Percentiles rank a stretch among this genome's conserved stretches.
phyloP scores from a whole-genome alignment of 2,329 filamentous ascomycete genomes.

The Colletotrichum sp. region DNA sequence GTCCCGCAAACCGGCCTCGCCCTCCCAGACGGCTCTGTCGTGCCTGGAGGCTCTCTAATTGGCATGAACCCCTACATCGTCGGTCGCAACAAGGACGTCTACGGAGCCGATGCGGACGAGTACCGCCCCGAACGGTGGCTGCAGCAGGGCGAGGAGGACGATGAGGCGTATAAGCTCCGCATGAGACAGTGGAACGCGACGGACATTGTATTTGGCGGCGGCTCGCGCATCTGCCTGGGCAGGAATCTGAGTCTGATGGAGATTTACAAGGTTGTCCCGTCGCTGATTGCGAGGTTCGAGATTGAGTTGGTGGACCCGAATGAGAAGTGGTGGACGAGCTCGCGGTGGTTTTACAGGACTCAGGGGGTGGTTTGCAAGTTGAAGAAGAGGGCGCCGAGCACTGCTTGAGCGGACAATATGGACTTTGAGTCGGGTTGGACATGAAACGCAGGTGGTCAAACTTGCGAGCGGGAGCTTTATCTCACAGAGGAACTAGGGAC shows the following conservation, averaged over 20 bases:
- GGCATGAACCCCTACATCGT: conserved; percentile 47
- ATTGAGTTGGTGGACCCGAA: conserved; percentile 33
- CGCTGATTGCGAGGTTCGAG: conserved; percentile 48
- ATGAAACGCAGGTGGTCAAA: not conserved
- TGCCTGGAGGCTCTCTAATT: conserved; percentile 41
- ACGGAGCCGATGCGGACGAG: conserved; percentile 47
- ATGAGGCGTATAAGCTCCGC: conserved; percentile 35
- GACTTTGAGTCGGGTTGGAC: too few relatives aligned
- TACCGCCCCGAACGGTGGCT: conserved; percentile 57
- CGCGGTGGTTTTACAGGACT: conserved; percentile 24
- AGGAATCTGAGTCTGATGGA: conserved; percentile 37
- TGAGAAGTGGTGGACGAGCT: conserved; percentile 22
- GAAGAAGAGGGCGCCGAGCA: conserved; percentile 1
- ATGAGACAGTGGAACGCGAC: conserved; percentile 40
- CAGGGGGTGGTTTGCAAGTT: conserved; percentile 23
- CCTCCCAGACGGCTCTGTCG: conserved; percentile 38
- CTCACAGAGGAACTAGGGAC: accelerated
- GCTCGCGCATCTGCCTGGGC: conserved; percentile 43
- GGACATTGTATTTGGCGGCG: conserved; percentile 43
- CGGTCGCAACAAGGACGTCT: conserved; percentile 42
- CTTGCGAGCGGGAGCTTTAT: not conserved
- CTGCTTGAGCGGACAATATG: not conserved
- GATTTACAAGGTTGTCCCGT: conserved; percentile 42
- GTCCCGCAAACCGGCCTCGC: conserved; percentile 46
- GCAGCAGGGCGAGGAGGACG: conserved; percentile 31